phyloP scores from a whole-genome alignment of 805 yeast genomes.

The Alloascoidea africana region DNA sequence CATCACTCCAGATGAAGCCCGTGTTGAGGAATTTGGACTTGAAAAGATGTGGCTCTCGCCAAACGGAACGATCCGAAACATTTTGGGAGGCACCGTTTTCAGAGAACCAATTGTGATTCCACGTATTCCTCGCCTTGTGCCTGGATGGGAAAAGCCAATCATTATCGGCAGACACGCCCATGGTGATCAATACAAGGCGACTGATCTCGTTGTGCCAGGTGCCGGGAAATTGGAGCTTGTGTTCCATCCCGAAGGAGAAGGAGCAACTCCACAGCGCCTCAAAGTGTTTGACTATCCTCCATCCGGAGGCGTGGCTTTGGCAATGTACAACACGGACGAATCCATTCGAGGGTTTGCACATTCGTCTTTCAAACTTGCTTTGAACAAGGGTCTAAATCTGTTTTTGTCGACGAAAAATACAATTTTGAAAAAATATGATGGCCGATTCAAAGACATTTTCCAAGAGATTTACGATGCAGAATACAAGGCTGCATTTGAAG shows the following conservation, averaged over 20 bases:
- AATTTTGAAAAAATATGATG: slow-evolving; percentile 86
- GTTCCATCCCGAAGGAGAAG: slow-evolving; percentile 51
- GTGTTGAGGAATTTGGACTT: slow-evolving; percentile 80
- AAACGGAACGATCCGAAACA: slow-evolving; percentile 92
- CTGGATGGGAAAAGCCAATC: slow-evolving; percentile 91
- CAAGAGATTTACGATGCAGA: slow-evolving; percentile 59
- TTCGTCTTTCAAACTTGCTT: slow-evolving; percentile 79
- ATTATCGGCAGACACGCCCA: slow-evolving; percentile 95
- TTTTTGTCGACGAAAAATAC: slow-evolving; percentile 91
- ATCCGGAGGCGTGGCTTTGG: slow-evolving; percentile 68
- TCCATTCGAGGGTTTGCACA: slow-evolving; percentile 87
- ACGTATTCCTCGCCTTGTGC: slow-evolving; percentile 73
- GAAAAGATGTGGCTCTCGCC: slow-evolving; percentile 98
- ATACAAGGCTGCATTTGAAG: slow-evolving; percentile 61
- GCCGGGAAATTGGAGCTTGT: slow-evolving; percentile 71
- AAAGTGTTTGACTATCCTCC: slow-evolving; percentile 56
- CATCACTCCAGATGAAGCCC: slow-evolving; percentile 94
- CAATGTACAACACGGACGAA: slow-evolving; percentile 93
- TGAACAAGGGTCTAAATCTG: slow-evolving; percentile 62
- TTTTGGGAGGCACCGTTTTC: slow-evolving; percentile 92
- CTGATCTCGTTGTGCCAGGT: slow-evolving; percentile 65
- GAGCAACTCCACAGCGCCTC: slow-evolving; percentile 35
- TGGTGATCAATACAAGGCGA: slow-evolving; percentile 94
- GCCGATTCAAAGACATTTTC: slow-evolving; percentile 89
- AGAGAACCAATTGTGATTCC: slow-evolving; percentile 93